Evolutionary conservation across 2,329 filamentous ascomycete genomes (phyloP).

Genomic region (Pestalotiopsis sp.): DNA sequence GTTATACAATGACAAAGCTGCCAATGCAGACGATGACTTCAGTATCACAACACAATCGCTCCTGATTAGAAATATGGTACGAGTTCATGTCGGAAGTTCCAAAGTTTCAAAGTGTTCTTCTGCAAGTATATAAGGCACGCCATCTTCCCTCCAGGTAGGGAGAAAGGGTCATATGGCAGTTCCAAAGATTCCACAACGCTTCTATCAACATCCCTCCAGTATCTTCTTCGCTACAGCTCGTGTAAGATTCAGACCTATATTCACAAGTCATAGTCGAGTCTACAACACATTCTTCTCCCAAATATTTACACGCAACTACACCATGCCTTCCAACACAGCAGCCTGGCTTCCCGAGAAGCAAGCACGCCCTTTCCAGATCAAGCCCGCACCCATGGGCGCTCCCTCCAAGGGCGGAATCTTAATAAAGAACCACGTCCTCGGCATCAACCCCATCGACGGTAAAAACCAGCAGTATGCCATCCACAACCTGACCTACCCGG

Average conservation of each 20-base stretch:
- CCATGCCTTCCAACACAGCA: slow-evolving; percentile 11
- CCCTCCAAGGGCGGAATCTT: slow-evolving; percentile 6
- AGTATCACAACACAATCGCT: not conserved
- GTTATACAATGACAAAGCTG: not conserved
- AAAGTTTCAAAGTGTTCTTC: not conserved
- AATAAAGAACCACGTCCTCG: slow-evolving; percentile 9
- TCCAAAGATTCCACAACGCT: not conserved
- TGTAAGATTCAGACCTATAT: not conserved
- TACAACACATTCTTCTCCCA: too few species aligned
- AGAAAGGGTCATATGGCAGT: not conserved
- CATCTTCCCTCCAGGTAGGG: not conserved
- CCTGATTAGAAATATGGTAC: not conserved
- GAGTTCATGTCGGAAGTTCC: not conserved
- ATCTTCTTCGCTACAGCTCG: not conserved
- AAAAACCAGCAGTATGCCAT: not conserved
- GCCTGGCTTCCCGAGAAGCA: slow-evolving; percentile 11
- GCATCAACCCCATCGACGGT: slow-evolving; percentile 14
- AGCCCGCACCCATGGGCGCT: not conserved
- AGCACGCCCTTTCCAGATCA: slow-evolving; percentile 8
- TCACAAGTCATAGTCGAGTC: not conserved
- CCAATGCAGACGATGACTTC: not conserved
- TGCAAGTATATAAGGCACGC: not conserved
- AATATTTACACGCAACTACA: not conserved
- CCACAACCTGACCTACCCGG: not conserved
- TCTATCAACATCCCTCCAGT: not conserved